Percentiles rank a stretch among this genome's conserved stretches.
Conservation (phyloP, 169 alveolate genomes). For the Babesia divergens region DNA sequence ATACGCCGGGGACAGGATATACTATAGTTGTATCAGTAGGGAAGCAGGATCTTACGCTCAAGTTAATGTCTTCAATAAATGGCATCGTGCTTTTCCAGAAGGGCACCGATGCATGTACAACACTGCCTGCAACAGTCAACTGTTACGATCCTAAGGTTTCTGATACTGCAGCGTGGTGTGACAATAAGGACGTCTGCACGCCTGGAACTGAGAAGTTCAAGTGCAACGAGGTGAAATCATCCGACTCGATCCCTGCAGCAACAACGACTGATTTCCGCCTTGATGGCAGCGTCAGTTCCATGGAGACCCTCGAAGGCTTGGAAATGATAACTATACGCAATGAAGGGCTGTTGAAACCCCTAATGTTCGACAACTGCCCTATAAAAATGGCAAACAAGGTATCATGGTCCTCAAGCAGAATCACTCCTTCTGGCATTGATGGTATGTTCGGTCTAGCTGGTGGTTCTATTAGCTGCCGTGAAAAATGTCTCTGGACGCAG, state of each 20-base stretch:
- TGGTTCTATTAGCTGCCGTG: conserved; percentile 29
- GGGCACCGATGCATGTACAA: conserved; percentile 55
- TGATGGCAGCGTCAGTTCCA: conserved; percentile 11
- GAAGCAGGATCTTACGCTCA: conserved; percentile 22
- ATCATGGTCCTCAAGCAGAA: background rate
- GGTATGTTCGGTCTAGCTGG: conserved; percentile 59
- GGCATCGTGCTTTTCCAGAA: conserved; percentile 69
- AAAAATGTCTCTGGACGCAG: conserved; percentile 20
- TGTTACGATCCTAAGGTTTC: conserved; percentile 69
- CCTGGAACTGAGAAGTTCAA: conserved; percentile 60
- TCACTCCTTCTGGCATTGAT: background rate
- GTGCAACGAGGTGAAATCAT: conserved; percentile 53
- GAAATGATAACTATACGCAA: conserved; percentile 7
- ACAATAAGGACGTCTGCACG: conserved; percentile 51
- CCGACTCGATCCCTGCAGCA: conserved; percentile 32
- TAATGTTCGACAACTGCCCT: conserved; percentile 20
- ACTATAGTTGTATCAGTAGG: conserved; percentile 21
- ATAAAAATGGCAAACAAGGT: conserved; percentile 33
- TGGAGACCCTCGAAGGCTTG: conserved; percentile 50
- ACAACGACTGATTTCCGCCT: conserved; percentile 22
- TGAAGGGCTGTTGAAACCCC: background rate
- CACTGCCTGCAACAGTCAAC: background rate
- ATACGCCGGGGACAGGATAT: conserved; percentile 31
- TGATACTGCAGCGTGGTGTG: conserved; percentile 69
- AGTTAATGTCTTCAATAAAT: conserved; percentile 47